Conservation (phyloP, 73 alveolate species). For the Blepharisma japonicum region DNA sequence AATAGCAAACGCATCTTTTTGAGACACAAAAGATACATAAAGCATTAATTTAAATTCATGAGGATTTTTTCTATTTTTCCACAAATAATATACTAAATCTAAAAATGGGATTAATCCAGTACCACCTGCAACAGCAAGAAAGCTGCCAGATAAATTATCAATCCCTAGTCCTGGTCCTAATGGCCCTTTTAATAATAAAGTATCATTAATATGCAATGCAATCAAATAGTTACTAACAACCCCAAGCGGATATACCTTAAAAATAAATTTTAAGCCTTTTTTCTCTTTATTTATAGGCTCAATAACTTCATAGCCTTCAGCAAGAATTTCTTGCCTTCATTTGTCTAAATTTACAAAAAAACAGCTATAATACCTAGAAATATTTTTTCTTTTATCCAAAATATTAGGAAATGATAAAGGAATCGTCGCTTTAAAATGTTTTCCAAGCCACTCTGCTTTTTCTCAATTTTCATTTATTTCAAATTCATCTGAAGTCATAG, state of each 20-base stretch:
- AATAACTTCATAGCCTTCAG: not conserved
- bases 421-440: not conserved
- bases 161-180: constrained; percentile 18
- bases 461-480: not conserved
- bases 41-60: not conserved
- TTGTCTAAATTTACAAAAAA: not conserved
- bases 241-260: constrained; percentile 9
- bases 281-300: not conserved
- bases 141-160: not conserved
- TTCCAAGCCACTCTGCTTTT: constrained; percentile 5
- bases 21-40: not conserved
- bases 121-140: constrained; percentile 18
- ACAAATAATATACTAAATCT: not conserved
- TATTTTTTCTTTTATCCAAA: not conserved
- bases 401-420: not conserved
- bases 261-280: not conserved
- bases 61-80: not conserved
- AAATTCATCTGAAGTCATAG: not conserved
- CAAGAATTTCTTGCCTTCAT: constrained; percentile 12
- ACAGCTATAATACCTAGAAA: not conserved
- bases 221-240: not conserved
- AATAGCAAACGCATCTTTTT: constrained; percentile 10
- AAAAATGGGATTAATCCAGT: constrained; percentile 23
- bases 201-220: not conserved
- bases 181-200: not conserved